Conservation (phyloP, 129 eudicot genomes). For the Centella asiatica region DNA sequence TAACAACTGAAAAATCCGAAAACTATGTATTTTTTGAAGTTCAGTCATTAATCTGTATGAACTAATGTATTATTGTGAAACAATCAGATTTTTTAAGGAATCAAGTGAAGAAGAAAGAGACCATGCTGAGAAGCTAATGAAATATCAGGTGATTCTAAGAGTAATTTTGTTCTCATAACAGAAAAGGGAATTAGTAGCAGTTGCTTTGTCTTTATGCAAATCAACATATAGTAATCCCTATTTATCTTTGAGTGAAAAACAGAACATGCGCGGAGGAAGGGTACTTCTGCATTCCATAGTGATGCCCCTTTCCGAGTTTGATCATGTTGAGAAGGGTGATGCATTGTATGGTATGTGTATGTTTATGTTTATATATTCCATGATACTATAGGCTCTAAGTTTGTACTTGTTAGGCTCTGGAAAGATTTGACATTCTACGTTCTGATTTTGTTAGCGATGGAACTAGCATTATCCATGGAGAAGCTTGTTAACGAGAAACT, state of each 20-base stretch:
- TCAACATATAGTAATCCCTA: neutral
- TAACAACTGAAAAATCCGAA: slow-evolving; percentile 21
- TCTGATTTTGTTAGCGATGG: slow-evolving; percentile 60
- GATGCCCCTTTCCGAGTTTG: slow-evolving; percentile 65
- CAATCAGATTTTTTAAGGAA: slow-evolving; percentile 73
- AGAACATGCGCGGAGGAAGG: slow-evolving; percentile 92
- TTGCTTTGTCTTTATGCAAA: neutral
- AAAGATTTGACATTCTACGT: neutral
- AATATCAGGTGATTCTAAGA: slow-evolving; percentile 54
- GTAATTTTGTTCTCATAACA: neutral
- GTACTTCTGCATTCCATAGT: slow-evolving; percentile 55
- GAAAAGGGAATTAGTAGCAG: too few relatives aligned
- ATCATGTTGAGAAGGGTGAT: slow-evolving; percentile 81
- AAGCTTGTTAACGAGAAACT: slow-evolving; percentile 77
- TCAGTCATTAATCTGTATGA: neutral
- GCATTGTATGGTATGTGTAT: slow-evolving; percentile 78
- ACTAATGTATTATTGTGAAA: neutral
- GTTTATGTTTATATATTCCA: neutral
- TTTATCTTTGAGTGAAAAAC: slow-evolving; percentile 6
- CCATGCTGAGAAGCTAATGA: slow-evolving; percentile 85
- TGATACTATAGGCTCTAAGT: neutral
- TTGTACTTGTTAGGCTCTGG: neutral
- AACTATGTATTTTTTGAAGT: neutral
- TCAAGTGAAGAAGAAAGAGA: slow-evolving; percentile 93
- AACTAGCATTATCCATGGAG: slow-evolving; percentile 86